Evolutionary conservation across 805 yeast species (phyloP).

Genomic region (Sungouiozyma intestinalis): DNA sequence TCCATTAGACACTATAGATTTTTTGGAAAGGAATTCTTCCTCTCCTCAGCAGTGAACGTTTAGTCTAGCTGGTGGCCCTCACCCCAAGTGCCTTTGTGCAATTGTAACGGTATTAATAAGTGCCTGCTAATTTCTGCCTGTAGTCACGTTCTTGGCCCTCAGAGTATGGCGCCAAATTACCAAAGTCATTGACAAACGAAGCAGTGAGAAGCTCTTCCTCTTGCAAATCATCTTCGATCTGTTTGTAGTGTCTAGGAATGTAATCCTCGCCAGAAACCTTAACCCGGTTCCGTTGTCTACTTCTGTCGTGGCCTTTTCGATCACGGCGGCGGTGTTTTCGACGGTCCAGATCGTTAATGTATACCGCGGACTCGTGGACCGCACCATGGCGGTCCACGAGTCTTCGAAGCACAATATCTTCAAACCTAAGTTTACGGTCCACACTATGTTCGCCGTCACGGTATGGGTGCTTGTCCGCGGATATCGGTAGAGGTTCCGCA

Average conservation of each 20-base stretch:
- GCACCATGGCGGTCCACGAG: background rate
- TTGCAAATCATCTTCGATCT: background rate
- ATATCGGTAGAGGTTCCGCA: background rate
- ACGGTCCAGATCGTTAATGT: background rate
- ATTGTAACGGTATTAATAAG: too few species aligned
- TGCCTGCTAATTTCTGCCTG: background rate
- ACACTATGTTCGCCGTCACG: background rate
- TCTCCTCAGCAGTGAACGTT: too few species aligned
- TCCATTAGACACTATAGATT: too few species aligned
- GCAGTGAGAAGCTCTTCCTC: background rate
- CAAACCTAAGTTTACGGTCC: background rate
- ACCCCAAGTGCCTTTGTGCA: too few species aligned
- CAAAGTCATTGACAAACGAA: background rate
- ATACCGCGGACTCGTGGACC: background rate
- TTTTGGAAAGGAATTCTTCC: too few species aligned
- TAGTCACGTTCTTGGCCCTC: background rate
- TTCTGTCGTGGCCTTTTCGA: too few species aligned
- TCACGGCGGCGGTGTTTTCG: background rate
- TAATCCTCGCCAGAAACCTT: background rate
- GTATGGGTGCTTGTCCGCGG: background rate
- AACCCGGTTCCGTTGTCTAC: too few species aligned
- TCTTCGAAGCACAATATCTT: background rate
- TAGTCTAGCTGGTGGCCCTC: too few species aligned
- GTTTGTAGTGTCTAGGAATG: background rate
- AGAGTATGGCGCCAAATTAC: background rate